A percentile compares a stretch with the other conserved stretches of the same genome.
phyloP scores from a whole-genome alignment of 371 early-diverging fungal species.

The Mycotypha africana region DNA sequence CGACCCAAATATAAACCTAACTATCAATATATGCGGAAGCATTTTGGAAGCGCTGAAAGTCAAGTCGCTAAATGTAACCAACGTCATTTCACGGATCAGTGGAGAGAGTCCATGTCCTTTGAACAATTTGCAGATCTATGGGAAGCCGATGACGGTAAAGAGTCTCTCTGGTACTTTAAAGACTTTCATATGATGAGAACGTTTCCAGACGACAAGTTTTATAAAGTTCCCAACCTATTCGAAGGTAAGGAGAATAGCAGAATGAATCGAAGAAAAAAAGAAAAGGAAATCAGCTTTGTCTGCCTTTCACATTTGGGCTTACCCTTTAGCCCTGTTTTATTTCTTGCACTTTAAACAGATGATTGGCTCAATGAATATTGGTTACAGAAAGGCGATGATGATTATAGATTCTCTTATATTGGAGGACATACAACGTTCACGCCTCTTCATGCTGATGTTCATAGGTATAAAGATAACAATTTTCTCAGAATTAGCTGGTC shows the following conservation, averaged over 20 bases:
- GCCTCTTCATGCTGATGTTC: slow-evolving; percentile 78
- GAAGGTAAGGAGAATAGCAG: slow-evolving; percentile 36
- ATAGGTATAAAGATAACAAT: slow-evolving; percentile 38
- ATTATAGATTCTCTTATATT: slow-evolving; percentile 71
- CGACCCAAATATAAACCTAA: slow-evolving; percentile 28
- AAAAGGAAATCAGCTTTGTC: neutral
- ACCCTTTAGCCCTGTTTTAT: too few species aligned
- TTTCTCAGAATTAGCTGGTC: neutral
- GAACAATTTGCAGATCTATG: slow-evolving; percentile 48
- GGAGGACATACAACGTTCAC: slow-evolving; percentile 70
- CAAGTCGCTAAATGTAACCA: slow-evolving; percentile 55
- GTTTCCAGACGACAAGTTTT: slow-evolving; percentile 42
- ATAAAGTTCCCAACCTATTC: slow-evolving; percentile 48
- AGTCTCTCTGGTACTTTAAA: slow-evolving; percentile 54
- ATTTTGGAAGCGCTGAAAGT: slow-evolving; percentile 37
- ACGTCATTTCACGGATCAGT: slow-evolving; percentile 58
- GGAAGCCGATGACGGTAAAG: slow-evolving; percentile 16
- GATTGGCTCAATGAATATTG: slow-evolving; percentile 77
- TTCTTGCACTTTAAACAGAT: slow-evolving; percentile 38
- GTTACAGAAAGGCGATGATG: slow-evolving; percentile 47
- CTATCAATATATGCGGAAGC: slow-evolving; percentile 22
- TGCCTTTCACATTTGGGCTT: neutral
- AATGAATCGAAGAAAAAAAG: neutral
- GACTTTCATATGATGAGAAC: slow-evolving; percentile 65
- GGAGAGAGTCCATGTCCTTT: slow-evolving; percentile 49